Percentiles rank a stretch among this genome's conserved stretches.
Evolutionary conservation across 176 grass and related monocot genomes (phyloP).

Genomic region (Bothriochloa decipiens): DNA sequence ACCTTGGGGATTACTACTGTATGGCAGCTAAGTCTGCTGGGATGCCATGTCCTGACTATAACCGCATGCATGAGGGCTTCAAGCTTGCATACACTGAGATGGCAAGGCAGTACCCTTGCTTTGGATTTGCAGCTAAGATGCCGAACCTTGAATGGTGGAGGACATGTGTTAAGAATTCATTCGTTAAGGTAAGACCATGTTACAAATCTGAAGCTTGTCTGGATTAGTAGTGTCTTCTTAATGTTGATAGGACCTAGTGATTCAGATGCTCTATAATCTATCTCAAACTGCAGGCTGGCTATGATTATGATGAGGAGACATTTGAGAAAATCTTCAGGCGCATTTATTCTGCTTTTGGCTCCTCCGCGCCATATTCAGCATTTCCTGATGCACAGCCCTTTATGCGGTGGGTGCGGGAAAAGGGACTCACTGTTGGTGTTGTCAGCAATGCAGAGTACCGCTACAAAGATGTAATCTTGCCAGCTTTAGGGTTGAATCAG

Average conservation of each 20-base stretch:
- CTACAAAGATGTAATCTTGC: conserved; percentile 89
- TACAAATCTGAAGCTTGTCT: not conserved
- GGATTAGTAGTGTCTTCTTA: not conserved
- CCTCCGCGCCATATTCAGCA: conserved; percentile 78
- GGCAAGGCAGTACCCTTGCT: conserved; percentile 80
- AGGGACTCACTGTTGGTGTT: conserved; percentile 79
- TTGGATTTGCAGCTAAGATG: conserved; percentile 84
- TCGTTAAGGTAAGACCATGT: conserved; percentile 55
- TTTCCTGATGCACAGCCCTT: conserved; percentile 86
- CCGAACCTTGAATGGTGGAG: conserved; percentile 92
- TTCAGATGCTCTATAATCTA: conserved; percentile 9
- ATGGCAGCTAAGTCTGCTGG: conserved; percentile 93
- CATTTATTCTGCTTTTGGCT: conserved; percentile 91
- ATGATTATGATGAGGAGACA: conserved; percentile 91
- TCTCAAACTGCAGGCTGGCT: conserved; percentile 71
- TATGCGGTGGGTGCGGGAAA: conserved; percentile 67
- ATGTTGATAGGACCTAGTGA: not conserved
- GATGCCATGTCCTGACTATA: conserved; percentile 92
- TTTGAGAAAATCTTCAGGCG: conserved; percentile 95
- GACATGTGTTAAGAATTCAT: conserved; percentile 88
- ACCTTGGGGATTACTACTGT: conserved; percentile 98
- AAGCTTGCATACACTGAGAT: conserved; percentile 87
- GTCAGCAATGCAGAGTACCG: conserved; percentile 96
- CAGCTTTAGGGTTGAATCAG: conserved; percentile 77
- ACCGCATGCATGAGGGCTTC: conserved; percentile 93